phyloP scores from a whole-genome alignment of 78 protist species.

The slime mould (Dictyostelium discoideum) region dicty_2.7 NC_007089.4:748501-749000 shows the following conservation, averaged over 20 bases:
- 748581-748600: constrained; percentile 27
- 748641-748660: constrained; percentile 65
- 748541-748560: constrained; percentile 81
- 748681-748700: constrained; percentile 32
- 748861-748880: background rate
- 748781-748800: background rate
- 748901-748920: background rate
- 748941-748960: background rate
- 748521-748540: constrained; percentile 56
- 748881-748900: constrained; percentile 1
- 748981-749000: background rate
- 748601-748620: constrained; percentile 79
- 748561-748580: constrained; percentile 33
- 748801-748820: constrained; percentile 14
- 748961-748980: constrained; percentile 5
- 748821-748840: background rate
- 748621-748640: constrained; percentile 24
- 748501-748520: constrained; percentile 44
- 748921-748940: background rate
- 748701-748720: constrained; percentile 66
- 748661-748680: constrained; percentile 48
- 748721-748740: constrained; percentile 4
- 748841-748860: constrained; percentile 17
- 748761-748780: background rate
- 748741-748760: background rate